Evolutionary conservation across 176 grass and related monocot genomes (phyloP).

Genomic region (Themeda triandra): DNA sequence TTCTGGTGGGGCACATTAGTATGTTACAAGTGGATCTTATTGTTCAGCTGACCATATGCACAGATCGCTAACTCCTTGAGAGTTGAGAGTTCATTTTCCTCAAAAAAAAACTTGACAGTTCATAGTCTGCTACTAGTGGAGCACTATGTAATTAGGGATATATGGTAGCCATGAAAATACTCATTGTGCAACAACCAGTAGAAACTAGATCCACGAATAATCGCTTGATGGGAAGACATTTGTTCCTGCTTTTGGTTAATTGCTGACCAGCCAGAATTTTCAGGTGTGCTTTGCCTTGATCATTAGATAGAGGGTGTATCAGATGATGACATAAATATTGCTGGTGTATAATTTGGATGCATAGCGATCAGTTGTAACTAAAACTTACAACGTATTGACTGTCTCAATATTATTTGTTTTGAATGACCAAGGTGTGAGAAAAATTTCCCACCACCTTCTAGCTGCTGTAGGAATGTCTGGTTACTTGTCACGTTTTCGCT

Average conservation of each 20-base stretch:
- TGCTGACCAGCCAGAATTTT: neutral
- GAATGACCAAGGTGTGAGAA: neutral
- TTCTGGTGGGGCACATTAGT: neutral
- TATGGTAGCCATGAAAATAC: neutral
- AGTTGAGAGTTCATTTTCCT: neutral
- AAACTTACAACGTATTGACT: neutral
- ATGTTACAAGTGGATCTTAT: neutral
- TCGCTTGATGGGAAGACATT: neutral
- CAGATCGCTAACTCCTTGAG: neutral
- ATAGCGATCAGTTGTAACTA: neutral
- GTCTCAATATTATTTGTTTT: neutral
- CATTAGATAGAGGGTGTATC: slow-evolving; percentile 11
- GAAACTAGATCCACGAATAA: neutral
- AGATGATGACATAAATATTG: neutral
- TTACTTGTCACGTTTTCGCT: neutral
- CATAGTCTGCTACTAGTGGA: neutral
- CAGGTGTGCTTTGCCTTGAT: neutral
- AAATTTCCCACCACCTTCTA: neutral
- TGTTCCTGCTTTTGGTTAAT: neutral
- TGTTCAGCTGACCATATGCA: neutral
- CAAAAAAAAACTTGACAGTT: too few relatives aligned
- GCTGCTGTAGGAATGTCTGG: neutral
- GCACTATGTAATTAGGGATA: neutral
- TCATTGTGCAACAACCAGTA: neutral
- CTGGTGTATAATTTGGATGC: neutral